Evolutionary conservation across 129 eudicot species (phyloP).

Genomic region (Gnaphalium uliginosum): DNA sequence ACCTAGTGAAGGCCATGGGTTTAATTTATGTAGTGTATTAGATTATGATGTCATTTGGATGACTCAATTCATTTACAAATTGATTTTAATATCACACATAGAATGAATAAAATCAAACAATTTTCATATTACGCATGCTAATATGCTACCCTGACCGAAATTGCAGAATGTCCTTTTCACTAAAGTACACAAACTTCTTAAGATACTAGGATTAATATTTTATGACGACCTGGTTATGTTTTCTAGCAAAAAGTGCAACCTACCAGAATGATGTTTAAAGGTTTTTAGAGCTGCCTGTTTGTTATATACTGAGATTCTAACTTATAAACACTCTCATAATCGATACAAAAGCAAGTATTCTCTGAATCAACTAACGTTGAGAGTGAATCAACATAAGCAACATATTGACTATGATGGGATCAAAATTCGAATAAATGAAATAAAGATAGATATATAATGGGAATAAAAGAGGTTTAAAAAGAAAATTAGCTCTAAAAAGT

Average conservation of each 20-base stretch:
- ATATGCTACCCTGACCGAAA: background rate
- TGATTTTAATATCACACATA: background rate
- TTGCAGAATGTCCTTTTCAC: background rate
- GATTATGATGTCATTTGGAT: background rate
- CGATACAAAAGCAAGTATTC: background rate
- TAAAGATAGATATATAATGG: background rate
- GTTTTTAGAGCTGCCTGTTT: background rate
- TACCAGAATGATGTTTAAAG: background rate
- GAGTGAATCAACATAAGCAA: conserved; percentile 9
- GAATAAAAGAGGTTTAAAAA: background rate
- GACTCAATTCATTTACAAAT: background rate
- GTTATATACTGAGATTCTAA: background rate
- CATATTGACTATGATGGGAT: background rate
- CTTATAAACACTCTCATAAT: background rate
- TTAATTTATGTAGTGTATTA: background rate
- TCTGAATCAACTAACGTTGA: background rate
- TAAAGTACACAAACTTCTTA: background rate
- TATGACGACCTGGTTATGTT: background rate
- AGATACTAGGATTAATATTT: too few relatives aligned
- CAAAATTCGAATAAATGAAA: background rate
- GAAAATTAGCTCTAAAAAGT: background rate
- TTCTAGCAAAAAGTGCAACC: background rate
- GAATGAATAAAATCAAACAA: conserved; percentile 2
- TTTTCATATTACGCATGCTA: background rate
- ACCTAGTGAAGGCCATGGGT: conserved; percentile 15